phyloP scores from a whole-genome alignment of 2,329 filamentous ascomycete genomes.

The Phialocephala sp. region DNA sequence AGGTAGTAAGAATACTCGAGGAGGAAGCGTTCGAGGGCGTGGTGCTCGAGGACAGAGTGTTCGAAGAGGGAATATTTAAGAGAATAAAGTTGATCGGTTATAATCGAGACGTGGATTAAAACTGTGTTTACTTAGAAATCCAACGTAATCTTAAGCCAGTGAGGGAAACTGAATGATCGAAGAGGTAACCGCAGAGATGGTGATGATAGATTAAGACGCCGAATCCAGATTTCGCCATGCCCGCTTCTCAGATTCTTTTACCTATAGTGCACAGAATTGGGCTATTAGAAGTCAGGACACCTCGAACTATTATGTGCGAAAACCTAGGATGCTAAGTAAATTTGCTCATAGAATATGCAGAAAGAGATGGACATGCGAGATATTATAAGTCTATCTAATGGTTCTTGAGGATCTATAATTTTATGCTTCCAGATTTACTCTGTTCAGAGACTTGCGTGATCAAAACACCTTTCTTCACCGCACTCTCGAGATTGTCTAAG shows the following conservation, averaged over 20 bases:
- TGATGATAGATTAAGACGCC: no score
- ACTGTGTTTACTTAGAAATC: not conserved
- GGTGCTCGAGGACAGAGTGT: not conserved
- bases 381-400: no score
- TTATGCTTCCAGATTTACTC: constrained; percentile 36
- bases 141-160: not conserved
- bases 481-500: constrained; percentile 71
- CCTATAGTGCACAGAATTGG: no score
- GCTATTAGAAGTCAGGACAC: no score
- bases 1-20: not conserved
- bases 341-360: no score
- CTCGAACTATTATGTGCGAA: no score
- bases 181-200: no score
- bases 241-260: no score
- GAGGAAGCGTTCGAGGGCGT: not conserved
- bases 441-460: constrained; percentile 75
- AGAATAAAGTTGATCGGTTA: not conserved
- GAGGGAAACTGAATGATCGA: no score
- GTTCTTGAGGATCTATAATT: constrained; percentile 13
- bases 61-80: not conserved
- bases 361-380: no score
- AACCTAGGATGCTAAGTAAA: no score
- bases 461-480: constrained; percentile 64
- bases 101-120: not conserved
- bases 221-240: no score